Base-by-base conservation (phyloP, 108 stramenopile genomes). In the Skeletonema potamos region DNA sequence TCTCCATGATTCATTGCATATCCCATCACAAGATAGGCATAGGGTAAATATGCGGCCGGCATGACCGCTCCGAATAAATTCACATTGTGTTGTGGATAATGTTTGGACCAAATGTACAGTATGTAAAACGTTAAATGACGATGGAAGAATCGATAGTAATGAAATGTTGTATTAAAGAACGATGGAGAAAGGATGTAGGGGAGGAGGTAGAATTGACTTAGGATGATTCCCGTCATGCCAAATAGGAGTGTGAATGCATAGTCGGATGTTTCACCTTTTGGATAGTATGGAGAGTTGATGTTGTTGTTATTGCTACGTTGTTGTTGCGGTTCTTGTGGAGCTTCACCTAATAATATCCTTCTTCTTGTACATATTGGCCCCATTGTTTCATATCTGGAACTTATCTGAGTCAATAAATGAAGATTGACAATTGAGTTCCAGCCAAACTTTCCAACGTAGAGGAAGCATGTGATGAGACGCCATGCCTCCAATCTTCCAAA, bases 21-120 rank as follows among this genome's bases (percentile, higher is more conserved):
- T 39, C 68, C 76, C 27, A 77, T 44, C 3, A 69, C 27, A 4
- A 77, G 58, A 51, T 77, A 69, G 10, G 68, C 68, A 48, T 48
- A 77, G 13, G 76, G 76, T 24, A 77, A 68, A 55, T 70, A 69
- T 0, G 76, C 76, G 11, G 76, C 76, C 10, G 54, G 3, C 62
- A 77, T 63, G 0, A 39, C 39, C 1, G 70, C 66, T n/a, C 68
- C 68, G 22, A 77, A 64, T 34, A 77, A 58, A 36, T 77, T 77
- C 3, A 77, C 76, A 18, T 24, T 28, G 55, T 51, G 76, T 5
- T 77, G 28, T 9, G 76, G 56, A 58, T 65, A 68, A 27, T 77
- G 76, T 37, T 77, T 77, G n/a, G 62, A 64, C 76, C 76, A 77
- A 28, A 77, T 70, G 63, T 77, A 77, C 1, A 77, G 27, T 2